Evolutionary conservation across 768 basidiomycete species (phyloP), one percentile per base, ranked within the genome.

Genomic region (Austroboletus festivus): DNA sequence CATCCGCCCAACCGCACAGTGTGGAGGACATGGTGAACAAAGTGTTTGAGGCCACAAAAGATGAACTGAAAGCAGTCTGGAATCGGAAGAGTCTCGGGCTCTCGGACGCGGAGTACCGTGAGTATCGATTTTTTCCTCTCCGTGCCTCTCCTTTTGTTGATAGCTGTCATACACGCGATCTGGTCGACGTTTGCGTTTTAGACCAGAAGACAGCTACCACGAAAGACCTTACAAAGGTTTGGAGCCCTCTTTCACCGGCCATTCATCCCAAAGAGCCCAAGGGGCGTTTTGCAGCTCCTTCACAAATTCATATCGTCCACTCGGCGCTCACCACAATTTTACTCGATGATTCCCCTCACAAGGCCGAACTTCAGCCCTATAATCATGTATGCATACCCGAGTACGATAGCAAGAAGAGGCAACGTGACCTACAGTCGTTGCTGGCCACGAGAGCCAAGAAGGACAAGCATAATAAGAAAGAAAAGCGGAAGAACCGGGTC

Each of bases 351-450:
- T 80, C 80, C 13, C 70, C 72, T 22, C 67, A 65, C 50, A 80
- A 80, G 55, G 79, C 85, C 0, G 74, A 70, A 23, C 71, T 85
- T 15, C 90, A 93, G 59, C 90, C 89, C 0, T 86, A 79, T 70
- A 93, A 89, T 60, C 90, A 93, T 59, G 68, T 92, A 19, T 88
- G 85, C 59, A 76, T 92, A 54, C 73, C 69, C 10, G 89, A 90
- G 59, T 92, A 90, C 60, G 70, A 73, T 13, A 69, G 64, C 2
- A 55, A 67, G 9, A 69, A 68, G 59, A 76, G 83, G 23, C 59
- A 60, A 16, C 51, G 52, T 16, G 76, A 78, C 48, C 53, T 76
- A 18, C 64, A 50, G 12, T 53, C 48, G 7, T 53, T 76, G 7
- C 38, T 51, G 20, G 50, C 48, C 15, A 54, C 60, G 9, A 47